These are phyloP conservation scores for Monascus purpureus DNA, from an alignment of 495 filamentous ascomycete genomes.

Conservation along the genomic window DNA sequence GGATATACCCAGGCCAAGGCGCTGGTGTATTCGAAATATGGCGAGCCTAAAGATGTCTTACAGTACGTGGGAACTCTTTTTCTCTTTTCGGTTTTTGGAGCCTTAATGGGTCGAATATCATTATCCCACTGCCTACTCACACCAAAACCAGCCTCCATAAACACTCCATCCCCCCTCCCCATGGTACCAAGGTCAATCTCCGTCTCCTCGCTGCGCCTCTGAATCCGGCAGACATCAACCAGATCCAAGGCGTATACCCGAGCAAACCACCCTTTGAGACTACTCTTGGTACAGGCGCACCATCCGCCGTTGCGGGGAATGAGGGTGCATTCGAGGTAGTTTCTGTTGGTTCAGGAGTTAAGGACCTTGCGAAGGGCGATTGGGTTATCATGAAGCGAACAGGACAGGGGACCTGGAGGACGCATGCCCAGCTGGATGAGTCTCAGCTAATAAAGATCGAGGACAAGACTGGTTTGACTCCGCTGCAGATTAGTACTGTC, in stretches of 20 bases:
- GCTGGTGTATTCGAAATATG: slow-evolving; percentile 71
- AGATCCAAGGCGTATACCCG: slow-evolving; percentile 94
- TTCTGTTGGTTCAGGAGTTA: slow-evolving; percentile 43
- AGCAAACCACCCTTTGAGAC: slow-evolving; percentile 60
- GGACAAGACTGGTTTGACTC: slow-evolving; percentile 50
- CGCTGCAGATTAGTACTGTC: slow-evolving; percentile 69
- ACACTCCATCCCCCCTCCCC: slow-evolving; percentile 63
- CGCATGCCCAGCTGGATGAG: slow-evolving; percentile 64
- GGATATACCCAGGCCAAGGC: slow-evolving; percentile 96
- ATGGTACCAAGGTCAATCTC: slow-evolving; percentile 46
- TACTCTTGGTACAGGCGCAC: slow-evolving; percentile 55
- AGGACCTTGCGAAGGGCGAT: slow-evolving; percentile 52
- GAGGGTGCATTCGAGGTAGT: slow-evolving; percentile 85
- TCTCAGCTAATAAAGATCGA: slow-evolving; percentile 50
- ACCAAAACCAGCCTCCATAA: slow-evolving; percentile 47
- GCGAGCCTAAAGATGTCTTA: slow-evolving; percentile 73
- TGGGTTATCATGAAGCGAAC: slow-evolving; percentile 80
- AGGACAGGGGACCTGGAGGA: slow-evolving; percentile 83
- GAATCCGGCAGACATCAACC: slow-evolving; percentile 96
- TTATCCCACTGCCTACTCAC: background rate
- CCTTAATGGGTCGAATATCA: background rate
- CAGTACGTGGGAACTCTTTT: slow-evolving; percentile 40
- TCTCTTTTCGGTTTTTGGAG: background rate
- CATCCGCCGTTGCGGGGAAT: slow-evolving; percentile 70
- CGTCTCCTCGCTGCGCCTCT: slow-evolving; percentile 78